Percentiles rank a stretch among this genome's conserved stretches.
These are phyloP conservation scores for Malus hybrid DNA, from an alignment of 331 rosid species.

Conservation along the genomic window DNA sequence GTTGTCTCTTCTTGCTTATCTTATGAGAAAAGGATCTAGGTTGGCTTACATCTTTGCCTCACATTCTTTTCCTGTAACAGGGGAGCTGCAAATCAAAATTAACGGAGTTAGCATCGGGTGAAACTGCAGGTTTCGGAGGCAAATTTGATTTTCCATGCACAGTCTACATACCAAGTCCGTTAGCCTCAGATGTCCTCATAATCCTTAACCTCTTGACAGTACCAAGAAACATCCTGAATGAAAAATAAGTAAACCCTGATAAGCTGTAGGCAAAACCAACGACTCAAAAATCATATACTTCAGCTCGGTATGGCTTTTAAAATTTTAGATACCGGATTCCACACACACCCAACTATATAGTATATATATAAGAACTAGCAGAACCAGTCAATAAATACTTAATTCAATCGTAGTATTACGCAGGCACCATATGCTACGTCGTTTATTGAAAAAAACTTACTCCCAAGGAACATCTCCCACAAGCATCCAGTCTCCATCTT, in stretches of 20 bases:
- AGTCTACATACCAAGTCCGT: slow-evolving; percentile 59
- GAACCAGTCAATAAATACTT: not conserved
- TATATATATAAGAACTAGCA: not conserved
- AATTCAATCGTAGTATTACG: not conserved
- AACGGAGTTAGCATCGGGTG: slow-evolving; percentile 1
- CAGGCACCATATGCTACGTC: too few relatives aligned
- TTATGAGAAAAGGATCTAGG: slow-evolving; percentile 25
- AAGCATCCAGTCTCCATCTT: slow-evolving; percentile 78
- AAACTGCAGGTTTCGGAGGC: not conserved
- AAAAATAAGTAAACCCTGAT: not conserved
- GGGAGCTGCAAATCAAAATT: slow-evolving; percentile 49
- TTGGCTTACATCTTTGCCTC: slow-evolving; percentile 48
- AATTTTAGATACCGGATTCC: not conserved
- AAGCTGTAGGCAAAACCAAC: not conserved
- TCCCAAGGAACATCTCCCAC: slow-evolving; percentile 58
- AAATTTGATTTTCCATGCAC: not conserved
- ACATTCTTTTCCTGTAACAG: slow-evolving; percentile 54
- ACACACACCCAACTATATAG: not conserved
- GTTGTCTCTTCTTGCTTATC: slow-evolving; percentile 22
- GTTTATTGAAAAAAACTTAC: slow-evolving; percentile 28
- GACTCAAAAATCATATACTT: not conserved
- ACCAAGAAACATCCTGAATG: slow-evolving; percentile 72
- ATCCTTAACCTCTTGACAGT: slow-evolving; percentile 87
- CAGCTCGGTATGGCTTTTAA: not conserved
- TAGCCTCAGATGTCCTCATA: slow-evolving; percentile 76